Base-by-base conservation (phyloP, 345 rosid genomes). In the Cardamine occulta region DNA sequence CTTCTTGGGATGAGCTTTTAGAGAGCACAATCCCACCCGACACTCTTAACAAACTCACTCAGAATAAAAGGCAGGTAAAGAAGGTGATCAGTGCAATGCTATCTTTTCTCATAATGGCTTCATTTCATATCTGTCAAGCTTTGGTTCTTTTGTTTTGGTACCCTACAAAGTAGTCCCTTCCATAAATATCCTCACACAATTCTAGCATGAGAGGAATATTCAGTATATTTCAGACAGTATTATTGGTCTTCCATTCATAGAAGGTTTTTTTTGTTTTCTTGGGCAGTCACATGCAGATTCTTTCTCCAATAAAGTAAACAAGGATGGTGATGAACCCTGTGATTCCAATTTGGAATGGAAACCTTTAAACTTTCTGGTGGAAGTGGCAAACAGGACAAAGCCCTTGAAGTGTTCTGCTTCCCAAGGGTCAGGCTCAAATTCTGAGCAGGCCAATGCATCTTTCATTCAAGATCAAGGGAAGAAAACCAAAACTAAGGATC, bases 381-480 rank as follows among this genome's bases (percentile, higher is more conserved):
- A 93, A 85, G 97, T 84, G 56, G 94, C 93, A 29, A 91, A 89
- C 72, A 84, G 87, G 85, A 88, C 88, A 69, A 91, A 90, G 74
- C 70, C 89, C 66, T 81, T 78, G 66, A 91, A 86, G 85, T 82
- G 84, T 60, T 83, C 85, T 68, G 84, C 71, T 81, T 85, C 80
- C 72, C 93, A 83, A 77, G 92, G 84, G 40, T 70, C 81, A 73
- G 84, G 68, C 52, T 70, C 81, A 53, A 79, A 75, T 74, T 63
- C 81, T 66, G 88, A 80, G 35, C 58, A 60, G 39, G 76, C 55
- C 18, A 53, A 32, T 70, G 78, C 79, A 63, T 47, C 58, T 40
- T 78, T 60, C 56, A 77, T 55, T 75, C 77, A 78, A 51, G 57
- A 73, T 49, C 86, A 70, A 61, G 60, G 69, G 73, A 64, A 53